Percentiles rank a stretch among this genome's conserved stretches.
Evolutionary conservation across 108 stramenopile species (phyloP).

Genomic region (Skeletonema menzelii): DNA sequence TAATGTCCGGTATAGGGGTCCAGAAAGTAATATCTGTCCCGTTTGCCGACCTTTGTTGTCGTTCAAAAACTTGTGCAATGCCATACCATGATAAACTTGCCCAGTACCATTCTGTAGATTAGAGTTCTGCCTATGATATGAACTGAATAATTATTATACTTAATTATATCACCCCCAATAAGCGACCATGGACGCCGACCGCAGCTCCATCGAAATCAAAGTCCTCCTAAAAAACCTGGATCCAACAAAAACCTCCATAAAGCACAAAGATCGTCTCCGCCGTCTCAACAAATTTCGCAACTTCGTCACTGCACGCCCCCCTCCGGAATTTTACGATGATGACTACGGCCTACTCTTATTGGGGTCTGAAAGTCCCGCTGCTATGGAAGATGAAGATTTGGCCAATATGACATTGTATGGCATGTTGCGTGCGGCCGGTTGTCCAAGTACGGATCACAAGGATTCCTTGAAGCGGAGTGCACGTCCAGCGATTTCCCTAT

Average conservation of each 20-base stretch:
- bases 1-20: too few species aligned
- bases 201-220: conserved; percentile 68
- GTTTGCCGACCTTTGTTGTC: too few species aligned
- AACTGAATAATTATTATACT: neutral
- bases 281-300: conserved; percentile 81
- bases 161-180: neutral
- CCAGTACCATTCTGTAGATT: too few species aligned
- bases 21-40: too few species aligned
- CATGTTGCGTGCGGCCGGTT: conserved; percentile 41
- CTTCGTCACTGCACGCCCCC: conserved; percentile 59
- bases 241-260: conserved; percentile 57
- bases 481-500: conserved; percentile 59
- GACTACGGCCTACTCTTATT: conserved; percentile 75
- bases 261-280: conserved; percentile 88
- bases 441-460: too few species aligned
- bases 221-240: conserved; percentile 72
- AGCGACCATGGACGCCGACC: conserved; percentile 41
- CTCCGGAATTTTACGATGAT: conserved; percentile 90
- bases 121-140: too few species aligned
- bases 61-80: too few species aligned
- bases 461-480: too few species aligned
- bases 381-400: conserved; percentile 63
- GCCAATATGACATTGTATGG: conserved; percentile 53
- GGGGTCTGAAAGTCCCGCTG: conserved; percentile 68
- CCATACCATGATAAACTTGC: too few species aligned